Evolutionary conservation across 2,329 filamentous ascomycete genomes (phyloP).

Genomic region (Ophiostoma perfectum): DNA sequence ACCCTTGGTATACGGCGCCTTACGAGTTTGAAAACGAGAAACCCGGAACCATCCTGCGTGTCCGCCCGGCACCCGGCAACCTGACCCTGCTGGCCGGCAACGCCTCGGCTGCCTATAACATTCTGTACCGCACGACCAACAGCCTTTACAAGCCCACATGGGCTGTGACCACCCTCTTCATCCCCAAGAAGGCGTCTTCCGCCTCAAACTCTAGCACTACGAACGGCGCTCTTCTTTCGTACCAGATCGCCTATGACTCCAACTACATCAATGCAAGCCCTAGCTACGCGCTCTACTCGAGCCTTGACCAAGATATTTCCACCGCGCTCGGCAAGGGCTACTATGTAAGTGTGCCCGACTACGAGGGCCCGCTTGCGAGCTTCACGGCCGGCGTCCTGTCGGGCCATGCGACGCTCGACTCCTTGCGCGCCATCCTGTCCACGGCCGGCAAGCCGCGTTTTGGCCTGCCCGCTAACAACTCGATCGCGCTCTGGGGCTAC

Average conservation of each 20-base stretch:
- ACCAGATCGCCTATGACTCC: constrained; percentile 39
- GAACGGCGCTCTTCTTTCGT: constrained; percentile 35
- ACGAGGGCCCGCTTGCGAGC: constrained; percentile 39
- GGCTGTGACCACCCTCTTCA: constrained; percentile 38
- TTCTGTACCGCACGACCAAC: constrained; percentile 38
- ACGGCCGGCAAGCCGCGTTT: constrained; percentile 25
- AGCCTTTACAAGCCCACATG: constrained; percentile 34
- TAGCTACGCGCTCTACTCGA: constrained; percentile 34
- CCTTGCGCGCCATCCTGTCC: constrained; percentile 38
- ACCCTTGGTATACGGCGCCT: constrained; percentile 35
- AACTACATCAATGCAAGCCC: constrained; percentile 37
- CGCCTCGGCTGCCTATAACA: constrained; percentile 32
- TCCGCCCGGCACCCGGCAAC: constrained; percentile 32
- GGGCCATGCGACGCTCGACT: constrained; percentile 42
- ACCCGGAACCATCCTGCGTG: constrained; percentile 32
- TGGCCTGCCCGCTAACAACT: constrained; percentile 32
- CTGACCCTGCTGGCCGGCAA: constrained; percentile 26
- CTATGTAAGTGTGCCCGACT: constrained; percentile 43
- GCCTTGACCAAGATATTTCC: constrained; percentile 30
- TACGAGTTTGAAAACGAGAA: constrained; percentile 29
- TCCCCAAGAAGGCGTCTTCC: constrained; percentile 26
- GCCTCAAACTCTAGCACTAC: not conserved
- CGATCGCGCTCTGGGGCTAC: constrained; percentile 48
- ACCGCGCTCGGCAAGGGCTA: constrained; percentile 39
- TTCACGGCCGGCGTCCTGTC: constrained; percentile 40